These are phyloP conservation scores for Prunus yedoensis DNA, from an alignment of 331 rosid genomes.

Conservation along the genomic window DNA sequence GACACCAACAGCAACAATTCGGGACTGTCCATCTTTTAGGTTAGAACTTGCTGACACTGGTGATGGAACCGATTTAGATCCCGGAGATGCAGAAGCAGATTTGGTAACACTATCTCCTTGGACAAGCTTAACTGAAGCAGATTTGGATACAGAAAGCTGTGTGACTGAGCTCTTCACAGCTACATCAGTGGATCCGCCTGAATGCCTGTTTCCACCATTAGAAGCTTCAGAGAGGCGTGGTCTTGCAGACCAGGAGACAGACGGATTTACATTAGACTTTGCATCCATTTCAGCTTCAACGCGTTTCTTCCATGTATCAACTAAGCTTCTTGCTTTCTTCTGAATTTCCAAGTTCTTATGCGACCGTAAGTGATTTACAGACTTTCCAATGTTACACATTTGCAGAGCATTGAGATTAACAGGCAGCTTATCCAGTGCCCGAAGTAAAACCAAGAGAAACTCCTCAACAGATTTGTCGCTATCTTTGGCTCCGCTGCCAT, in stretches of 20 bases:
- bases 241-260: slow-evolving; percentile 61
- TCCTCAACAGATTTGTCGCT: slow-evolving; percentile 74
- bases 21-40: slow-evolving; percentile 51
- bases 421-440: slow-evolving; percentile 89
- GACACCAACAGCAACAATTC: slow-evolving; percentile 37
- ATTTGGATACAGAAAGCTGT: slow-evolving; percentile 52
- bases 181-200: slow-evolving; percentile 57
- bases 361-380: slow-evolving; percentile 76
- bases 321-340: slow-evolving; percentile 78
- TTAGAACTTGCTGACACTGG: slow-evolving; percentile 35
- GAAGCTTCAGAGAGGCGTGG: slow-evolving; percentile 57
- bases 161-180: slow-evolving; percentile 49
- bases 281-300: slow-evolving; percentile 88
- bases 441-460: slow-evolving; percentile 71
- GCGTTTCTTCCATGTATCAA: slow-evolving; percentile 92
- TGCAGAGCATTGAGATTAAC: slow-evolving; percentile 81
- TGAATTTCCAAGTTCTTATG: slow-evolving; percentile 85
- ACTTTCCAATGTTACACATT: slow-evolving; percentile 79
- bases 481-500: slow-evolving; percentile 52
- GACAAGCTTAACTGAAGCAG: slow-evolving; percentile 48
- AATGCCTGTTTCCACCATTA: slow-evolving; percentile 56
- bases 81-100: slow-evolving; percentile 57
- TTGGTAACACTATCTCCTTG: slow-evolving; percentile 50
- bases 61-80: slow-evolving; percentile 45
- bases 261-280: slow-evolving; percentile 54